Evolutionary conservation across 306 rosid species (phyloP), one percentile per base, ranked within the genome.

Genomic region (Fragaria iinumae): DNA sequence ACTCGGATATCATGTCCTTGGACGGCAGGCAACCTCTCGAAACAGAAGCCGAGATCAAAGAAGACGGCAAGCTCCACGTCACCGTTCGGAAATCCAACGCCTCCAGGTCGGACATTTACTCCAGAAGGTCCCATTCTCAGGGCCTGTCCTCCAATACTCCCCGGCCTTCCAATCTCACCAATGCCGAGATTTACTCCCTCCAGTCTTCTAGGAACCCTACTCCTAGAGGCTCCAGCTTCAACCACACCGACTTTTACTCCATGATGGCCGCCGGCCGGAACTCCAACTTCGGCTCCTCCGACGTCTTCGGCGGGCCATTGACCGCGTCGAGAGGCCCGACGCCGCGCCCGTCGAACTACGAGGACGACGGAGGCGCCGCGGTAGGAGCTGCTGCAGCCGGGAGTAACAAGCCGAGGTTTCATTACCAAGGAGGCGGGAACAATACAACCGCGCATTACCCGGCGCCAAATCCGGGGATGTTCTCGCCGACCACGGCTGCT

Each of bases 31-130:
- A 93, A 1, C 81, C 84, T 0, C 60, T 91, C 11, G 98, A 93
- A 60, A 89, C 97, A 1, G 93, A 91, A 41, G 90, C 95, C 6
- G 91, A 87, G 67, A 82, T 93, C 41, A 89, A 88, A 80, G 88
- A 93, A 49, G 98, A 93, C 14, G 98, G 97, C 2, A 93, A 91
- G 75, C 93, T 93, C 25, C 95, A 91, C 47, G 98, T 91, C 16
- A 89, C 90, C 0, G 96, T 93, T 0, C 80, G 97, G 39, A 90
- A 80, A 68, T 93, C 98, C 21, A 89, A 89, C 68, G 98, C 98
- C 23, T 91, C 96, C 0, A 85, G 95, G 69, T 91, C 98, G 0
- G 97, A 93, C 64, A 80, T 93, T 21, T 89, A 80, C 29, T 90
- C 97, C 0, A 84, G 92, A 47, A 89, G 98, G 85, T 91, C 96